These are phyloP conservation scores for Sherardia arvensis DNA, from an alignment of 257 asterid genomes.

Conservation along the genomic window DNA sequence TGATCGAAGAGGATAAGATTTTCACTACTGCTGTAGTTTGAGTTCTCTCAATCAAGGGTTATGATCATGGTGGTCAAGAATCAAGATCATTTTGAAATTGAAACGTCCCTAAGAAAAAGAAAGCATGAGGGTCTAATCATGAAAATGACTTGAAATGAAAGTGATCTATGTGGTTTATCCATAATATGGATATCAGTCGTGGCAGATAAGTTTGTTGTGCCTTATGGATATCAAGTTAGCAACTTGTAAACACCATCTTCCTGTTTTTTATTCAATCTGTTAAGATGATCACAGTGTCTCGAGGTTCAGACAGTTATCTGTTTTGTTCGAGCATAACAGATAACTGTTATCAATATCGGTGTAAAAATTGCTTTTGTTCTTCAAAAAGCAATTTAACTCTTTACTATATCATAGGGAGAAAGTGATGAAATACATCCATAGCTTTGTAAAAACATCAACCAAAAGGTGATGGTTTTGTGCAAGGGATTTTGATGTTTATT, in stretches of 20 bases:
- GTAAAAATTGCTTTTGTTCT: neutral
- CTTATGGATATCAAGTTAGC: neutral
- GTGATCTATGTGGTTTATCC: neutral
- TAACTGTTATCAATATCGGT: too few species aligned
- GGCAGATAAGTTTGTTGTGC: neutral
- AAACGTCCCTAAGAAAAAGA: neutral
- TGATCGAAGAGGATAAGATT: too few species aligned
- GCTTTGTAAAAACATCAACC: neutral
- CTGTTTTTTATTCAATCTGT: too few species aligned
- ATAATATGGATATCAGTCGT: neutral
- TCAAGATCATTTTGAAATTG: neutral
- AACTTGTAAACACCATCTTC: too few species aligned
- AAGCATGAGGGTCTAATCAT: neutral
- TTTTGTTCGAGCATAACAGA: too few species aligned
- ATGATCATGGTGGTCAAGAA: neutral
- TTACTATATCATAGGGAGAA: neutral
- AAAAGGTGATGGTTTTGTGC: neutral
- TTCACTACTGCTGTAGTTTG: neutral
- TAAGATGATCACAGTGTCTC: too few species aligned
- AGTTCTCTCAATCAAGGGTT: neutral
- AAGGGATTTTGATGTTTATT: neutral
- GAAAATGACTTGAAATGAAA: neutral
- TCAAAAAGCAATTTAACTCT: neutral
- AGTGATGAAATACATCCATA: neutral
- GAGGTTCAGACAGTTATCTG: too few species aligned